Base-by-base conservation (phyloP, 2,329 filamentous ascomycete genomes). In the Triangularia verruculosa region DNA sequence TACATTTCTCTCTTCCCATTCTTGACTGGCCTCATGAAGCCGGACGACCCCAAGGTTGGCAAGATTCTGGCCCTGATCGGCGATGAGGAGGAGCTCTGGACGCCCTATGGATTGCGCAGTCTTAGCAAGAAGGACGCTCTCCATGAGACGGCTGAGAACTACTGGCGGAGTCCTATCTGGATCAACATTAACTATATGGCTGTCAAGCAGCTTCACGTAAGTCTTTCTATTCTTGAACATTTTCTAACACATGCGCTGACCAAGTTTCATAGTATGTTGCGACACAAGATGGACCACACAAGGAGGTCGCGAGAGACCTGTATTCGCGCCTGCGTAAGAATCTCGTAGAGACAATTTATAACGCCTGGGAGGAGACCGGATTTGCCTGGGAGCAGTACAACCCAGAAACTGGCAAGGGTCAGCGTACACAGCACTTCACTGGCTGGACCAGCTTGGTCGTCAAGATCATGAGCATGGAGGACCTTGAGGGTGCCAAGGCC, bases 321-420 rank as follows among this genome's bases (percentile, higher is more conserved):
- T 98, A 97, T 79, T 86, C 80, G 15, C 80, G 84, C 30, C 84
- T 98, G 56, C 87, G 95, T 61, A 86, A 84, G 75, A 98, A 97
- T 73, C 79, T 99, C 12, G 90, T 98, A 54, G 85, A 93, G 59
- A 98, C 93, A 1, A 90, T 98, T 13, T 97, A 90, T 79, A 85
- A 88, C 63, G 89, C 88, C 74, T 99, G 94, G 94, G 82, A 89
- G 74, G 86, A 91, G 73, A 98, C 95, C 0, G 94, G 94, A 17
- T 98, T 98, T 74, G 95, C 94, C 0, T 99, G 94, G 94, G 95
- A 99, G 78, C 95, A 99, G 79, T 99, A 98, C 77, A 92, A 96
- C 75, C 92, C 93, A 0, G 92, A 97, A 71, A 96, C 92, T 3
- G 95, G 95, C 54, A 85, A 86, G 60, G 95, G 95, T n/a, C 94